Base-by-base conservation (phyloP, 2,329 filamentous ascomycete genomes). In the Madurella fahalii region DNA sequence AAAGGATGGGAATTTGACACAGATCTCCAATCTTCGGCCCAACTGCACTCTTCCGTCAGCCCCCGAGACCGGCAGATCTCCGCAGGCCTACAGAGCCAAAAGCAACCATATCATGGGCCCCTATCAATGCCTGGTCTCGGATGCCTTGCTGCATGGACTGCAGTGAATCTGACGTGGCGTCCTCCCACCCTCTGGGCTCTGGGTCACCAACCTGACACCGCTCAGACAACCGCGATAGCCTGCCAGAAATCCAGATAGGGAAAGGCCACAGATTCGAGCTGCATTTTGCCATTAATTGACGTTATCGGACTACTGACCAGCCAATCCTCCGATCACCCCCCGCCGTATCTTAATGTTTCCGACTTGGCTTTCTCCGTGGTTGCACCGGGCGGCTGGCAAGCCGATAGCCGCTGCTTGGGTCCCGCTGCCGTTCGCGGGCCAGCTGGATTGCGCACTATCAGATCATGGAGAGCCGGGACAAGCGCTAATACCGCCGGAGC, bases 141-240 rank as follows among this genome's bases (percentile, higher is more conserved):
- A 50, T 41, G 30, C 40, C 17, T 20, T 50, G 17, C 40, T n/a
- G 41, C 18, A 31, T 15, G 11, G 25, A 42, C 18, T 43, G 53
- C 43, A 42, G 34, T 18, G 43, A 40, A 48, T 49, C 45, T 52
- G 54, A 56, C 50, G 50, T 56, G 54, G 50, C 54, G 50, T 31
- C 40, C 46, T 52, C 39, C 51, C 44, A 44, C 40, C 47, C 52
- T 50, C 42, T 47, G 16, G 25, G 17, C 25, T 37, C 34, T 37
- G 31, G 20, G 34, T 40, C 12, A 13, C 40, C 40, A 47, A 30
- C 41, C n/a, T 13, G n/a, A 20, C 9, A 32, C n/a, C 9, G 25
- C 40, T 16, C 46, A 41, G 41, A 50, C 45, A 52, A n/a, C 25
- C 49, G 50, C 54, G 54, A 16, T 42, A 52, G 39, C 45, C 41